Conservation (phyloP, 805 yeast species). For the Scheffersomyces amazonensis region DNA sequence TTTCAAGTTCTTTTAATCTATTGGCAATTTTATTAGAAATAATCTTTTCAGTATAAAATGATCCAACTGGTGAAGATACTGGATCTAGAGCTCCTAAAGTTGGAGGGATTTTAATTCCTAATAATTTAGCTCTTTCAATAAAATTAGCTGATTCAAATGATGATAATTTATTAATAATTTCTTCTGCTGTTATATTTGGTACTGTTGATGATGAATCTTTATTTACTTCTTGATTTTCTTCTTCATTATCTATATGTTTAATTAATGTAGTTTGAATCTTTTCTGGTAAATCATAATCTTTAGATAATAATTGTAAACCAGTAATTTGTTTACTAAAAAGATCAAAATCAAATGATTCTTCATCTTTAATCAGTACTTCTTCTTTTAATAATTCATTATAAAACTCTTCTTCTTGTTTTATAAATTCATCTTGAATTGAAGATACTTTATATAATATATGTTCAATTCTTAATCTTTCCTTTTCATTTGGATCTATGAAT, state of each 20-base stretch:
- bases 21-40: constrained; percentile 53
- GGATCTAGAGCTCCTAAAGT: constrained; percentile 23
- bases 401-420: constrained; percentile 18
- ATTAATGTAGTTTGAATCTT: constrained; percentile 39
- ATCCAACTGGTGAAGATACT: constrained; percentile 44
- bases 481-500: constrained; percentile 20
- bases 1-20: constrained; percentile 60
- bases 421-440: constrained; percentile 19
- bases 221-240: too few species aligned
- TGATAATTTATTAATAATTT: constrained; percentile 3
- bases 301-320: constrained; percentile 62
- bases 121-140: constrained; percentile 33
- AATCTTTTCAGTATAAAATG: constrained; percentile 47
- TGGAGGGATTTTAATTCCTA: constrained; percentile 34
- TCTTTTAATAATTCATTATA: constrained; percentile 12
- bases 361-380: constrained; percentile 7
- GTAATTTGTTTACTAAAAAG: constrained; percentile 57
- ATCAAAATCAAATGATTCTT: constrained; percentile 33
- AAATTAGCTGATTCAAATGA: constrained; percentile 10
- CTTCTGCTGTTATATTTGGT: constrained; percentile 1
- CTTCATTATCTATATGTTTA: constrained; percentile 7
- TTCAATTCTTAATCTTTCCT: constrained; percentile 26
- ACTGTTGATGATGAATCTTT: neutral
- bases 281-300: constrained; percentile 63
- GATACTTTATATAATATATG: constrained; percentile 24